These are phyloP conservation scores for Chlamydomonas incerta DNA, from an alignment of 139 green algal species.

Conservation along the genomic window DNA sequence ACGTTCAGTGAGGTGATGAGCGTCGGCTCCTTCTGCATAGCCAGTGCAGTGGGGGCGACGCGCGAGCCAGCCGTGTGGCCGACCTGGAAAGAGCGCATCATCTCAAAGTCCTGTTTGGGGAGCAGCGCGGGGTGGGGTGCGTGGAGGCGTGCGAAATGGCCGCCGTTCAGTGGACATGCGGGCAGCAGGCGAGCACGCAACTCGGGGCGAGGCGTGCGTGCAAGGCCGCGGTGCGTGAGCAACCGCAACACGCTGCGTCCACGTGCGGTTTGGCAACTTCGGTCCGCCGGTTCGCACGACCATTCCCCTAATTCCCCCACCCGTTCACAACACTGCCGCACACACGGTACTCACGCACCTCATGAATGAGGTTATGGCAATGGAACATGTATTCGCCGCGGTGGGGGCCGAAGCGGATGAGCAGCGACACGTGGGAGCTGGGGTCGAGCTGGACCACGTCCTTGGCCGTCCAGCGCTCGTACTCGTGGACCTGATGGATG, in stretches of 20 bases:
- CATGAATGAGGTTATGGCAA: constrained; percentile 33
- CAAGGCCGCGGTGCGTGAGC: too few relatives aligned
- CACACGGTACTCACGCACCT: neutral
- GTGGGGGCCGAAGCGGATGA: constrained; percentile 24
- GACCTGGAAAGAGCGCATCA: neutral
- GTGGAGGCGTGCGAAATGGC: too few relatives aligned
- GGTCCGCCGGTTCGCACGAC: too few relatives aligned
- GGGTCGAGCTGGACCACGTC: constrained; percentile 5
- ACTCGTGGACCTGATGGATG: neutral
- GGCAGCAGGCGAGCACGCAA: too few relatives aligned
- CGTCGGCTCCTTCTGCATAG: neutral
- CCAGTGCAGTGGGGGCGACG: neutral
- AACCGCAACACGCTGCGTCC: too few relatives aligned
- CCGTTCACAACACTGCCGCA: too few relatives aligned
- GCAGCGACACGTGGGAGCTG: neutral
- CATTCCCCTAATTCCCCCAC: too few relatives aligned
- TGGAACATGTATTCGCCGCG: constrained; percentile 32
- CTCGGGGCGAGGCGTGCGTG: too few relatives aligned
- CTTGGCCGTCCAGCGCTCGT: constrained; percentile 8
- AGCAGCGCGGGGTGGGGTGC: too few relatives aligned
- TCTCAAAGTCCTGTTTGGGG: neutral
- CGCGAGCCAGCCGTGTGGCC: neutral
- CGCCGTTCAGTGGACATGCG: too few relatives aligned
- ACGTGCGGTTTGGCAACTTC: too few relatives aligned
- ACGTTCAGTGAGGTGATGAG: neutral